Conservation (phyloP, 1,284 basidiomycete species). For the Sporisorium scitamineum region DNA sequence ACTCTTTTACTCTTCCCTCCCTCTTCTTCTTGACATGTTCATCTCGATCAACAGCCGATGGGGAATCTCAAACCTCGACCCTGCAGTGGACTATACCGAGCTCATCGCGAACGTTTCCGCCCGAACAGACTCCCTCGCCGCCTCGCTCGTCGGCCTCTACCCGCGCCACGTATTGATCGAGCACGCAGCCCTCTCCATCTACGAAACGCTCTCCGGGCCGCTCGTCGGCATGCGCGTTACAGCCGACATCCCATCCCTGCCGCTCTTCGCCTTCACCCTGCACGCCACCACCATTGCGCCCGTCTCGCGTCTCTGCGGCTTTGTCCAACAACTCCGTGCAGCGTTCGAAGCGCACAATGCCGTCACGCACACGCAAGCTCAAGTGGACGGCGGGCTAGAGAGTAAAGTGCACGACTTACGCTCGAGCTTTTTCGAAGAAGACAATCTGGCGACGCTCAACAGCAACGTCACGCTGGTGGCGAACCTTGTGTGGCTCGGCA, state of each 20-base stretch:
- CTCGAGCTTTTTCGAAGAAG: conserved; percentile 38
- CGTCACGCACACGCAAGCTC: not conserved
- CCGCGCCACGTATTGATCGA: conserved; percentile 39
- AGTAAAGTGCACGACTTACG: conserved; percentile 7
- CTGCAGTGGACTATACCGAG: conserved; percentile 31
- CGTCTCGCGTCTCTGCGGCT: conserved; percentile 44
- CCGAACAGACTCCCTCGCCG: conserved; percentile 24
- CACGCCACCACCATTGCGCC: conserved; percentile 42
- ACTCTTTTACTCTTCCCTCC: no score
- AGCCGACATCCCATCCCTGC: conserved; percentile 12
- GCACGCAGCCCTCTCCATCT: conserved; percentile 32
- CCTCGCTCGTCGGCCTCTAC: conserved; percentile 18
- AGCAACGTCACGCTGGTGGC: conserved; percentile 42
- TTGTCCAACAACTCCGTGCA: conserved; percentile 36
- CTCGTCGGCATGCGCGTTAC: conserved; percentile 28
- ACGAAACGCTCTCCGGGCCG: conserved; percentile 31
- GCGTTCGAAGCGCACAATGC: conserved; percentile 36
- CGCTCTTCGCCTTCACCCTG: conserved; percentile 38
- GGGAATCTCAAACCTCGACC: conserved; percentile 40
- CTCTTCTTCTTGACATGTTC: no score
- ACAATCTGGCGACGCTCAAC: conserved; percentile 35
- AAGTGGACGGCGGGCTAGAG: conserved; percentile 21
- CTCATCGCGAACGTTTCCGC: conserved; percentile 25
- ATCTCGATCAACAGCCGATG: no score
- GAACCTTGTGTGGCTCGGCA: conserved; percentile 47